Evolutionary conservation across 108 stramenopile genomes (phyloP).

Genomic region (Aureococcus anophagefferens): DNA sequence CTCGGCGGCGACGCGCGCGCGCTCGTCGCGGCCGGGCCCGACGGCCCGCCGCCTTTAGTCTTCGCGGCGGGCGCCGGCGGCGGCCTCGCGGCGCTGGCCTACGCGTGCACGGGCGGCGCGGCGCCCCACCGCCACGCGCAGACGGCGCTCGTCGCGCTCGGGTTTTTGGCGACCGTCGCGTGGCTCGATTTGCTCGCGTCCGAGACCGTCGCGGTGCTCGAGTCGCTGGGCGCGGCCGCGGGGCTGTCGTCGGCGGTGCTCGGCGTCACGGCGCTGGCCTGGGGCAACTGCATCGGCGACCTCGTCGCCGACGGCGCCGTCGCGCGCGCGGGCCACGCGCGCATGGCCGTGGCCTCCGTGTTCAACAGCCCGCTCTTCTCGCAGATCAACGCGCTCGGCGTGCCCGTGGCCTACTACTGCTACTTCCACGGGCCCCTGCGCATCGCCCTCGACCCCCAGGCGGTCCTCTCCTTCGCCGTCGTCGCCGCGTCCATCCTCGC

Average conservation of each 20-base stretch:
- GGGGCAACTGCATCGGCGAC: conserved; percentile 47
- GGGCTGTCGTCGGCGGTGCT: conserved; percentile 27
- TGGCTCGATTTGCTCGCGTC: conserved; percentile 42
- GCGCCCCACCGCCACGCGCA: background rate
- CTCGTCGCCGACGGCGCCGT: conserved; percentile 40
- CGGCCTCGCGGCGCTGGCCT: background rate
- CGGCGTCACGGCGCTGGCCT: conserved; percentile 44
- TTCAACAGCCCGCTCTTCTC: conserved; percentile 7
- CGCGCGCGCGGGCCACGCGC: conserved; percentile 9
- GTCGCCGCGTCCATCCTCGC: background rate
- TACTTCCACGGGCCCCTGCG: background rate
- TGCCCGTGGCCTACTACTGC: background rate
- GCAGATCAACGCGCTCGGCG: background rate
- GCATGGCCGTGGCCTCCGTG: conserved; percentile 5
- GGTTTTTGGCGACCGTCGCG: conserved; percentile 12
- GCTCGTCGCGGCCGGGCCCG: background rate
- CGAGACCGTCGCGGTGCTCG: conserved; percentile 28
- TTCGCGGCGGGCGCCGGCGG: too few relatives aligned
- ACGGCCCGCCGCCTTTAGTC: too few relatives aligned
- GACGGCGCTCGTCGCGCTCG: background rate
- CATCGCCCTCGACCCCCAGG: background rate
- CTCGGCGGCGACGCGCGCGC: too few relatives aligned
- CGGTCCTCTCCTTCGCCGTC: background rate
- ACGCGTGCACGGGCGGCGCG: background rate
- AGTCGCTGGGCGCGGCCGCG: conserved; percentile 16